Evolutionary conservation across 345 rosid genomes (phyloP), one percentile per base, ranked within the genome.

Genomic region (Syzygium aromaticum): DNA sequence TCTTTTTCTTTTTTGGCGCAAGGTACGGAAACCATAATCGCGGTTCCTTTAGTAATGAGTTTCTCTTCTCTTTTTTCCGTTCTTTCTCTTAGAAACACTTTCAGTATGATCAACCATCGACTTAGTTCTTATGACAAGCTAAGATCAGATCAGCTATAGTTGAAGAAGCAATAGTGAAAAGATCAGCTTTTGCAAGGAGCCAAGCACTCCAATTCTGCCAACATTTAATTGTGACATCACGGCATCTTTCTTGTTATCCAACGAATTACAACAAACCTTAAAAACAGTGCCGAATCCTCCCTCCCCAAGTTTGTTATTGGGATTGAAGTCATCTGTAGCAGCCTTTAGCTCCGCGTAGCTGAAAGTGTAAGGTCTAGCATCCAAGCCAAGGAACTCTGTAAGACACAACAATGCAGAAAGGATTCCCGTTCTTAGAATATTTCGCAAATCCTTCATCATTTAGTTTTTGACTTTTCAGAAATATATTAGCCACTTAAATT

Each of bases 231-330:
- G 73, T 5, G 38, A n/a, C 73, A 13, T 8, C 73, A 63, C 38
- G 28, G 38, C 78, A 64, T 61, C 28, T n/a, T 59, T n/a, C 2
- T 38, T 13, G 38, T 14, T 13, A n/a, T 63, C 33, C 33, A 63
- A 63, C 33, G 19, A 64, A 64, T 30, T 16, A 64, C 77, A 64
- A 64, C 43, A 2, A 64, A 64, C 78, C 78, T 64, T 92, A 73
- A 87, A 96, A 85, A 96, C 98, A 2, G 98, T 94, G 87, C 98
- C 97, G 89, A 94, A 96, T 85, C 98, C 98, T 91, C 98, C 98
- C 91, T 96, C 98, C 88, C 97, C 98, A 78, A 94, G 95, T 91
- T 95, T 95, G 91, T 95, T 92, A 82, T 92, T 87, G 73, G 91
- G 89, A 90, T 87, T 91, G 84, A 95, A 95, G 87, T 93, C 96